These are phyloP conservation scores for Malassezia yamatoensis DNA, from an alignment of 1,284 basidiomycete species.

Conservation along the genomic window DNA sequence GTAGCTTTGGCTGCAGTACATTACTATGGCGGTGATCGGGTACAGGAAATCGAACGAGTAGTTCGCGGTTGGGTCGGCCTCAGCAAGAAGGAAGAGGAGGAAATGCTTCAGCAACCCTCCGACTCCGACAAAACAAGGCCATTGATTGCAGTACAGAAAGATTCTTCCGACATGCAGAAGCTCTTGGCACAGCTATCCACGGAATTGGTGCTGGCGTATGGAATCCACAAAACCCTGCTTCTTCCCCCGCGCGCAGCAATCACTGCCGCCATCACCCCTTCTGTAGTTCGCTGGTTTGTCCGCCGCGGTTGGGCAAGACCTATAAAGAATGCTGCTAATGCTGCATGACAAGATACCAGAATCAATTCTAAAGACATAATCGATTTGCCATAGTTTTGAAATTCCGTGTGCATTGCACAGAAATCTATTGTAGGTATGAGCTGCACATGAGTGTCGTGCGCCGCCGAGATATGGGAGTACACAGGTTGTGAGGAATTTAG, in stretches of 20 bases:
- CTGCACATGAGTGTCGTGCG: background rate
- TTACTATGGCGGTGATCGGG: conserved; percentile 77
- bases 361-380: background rate
- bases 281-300: conserved; percentile 55
- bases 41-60: conserved; percentile 59
- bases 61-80: conserved; percentile 49
- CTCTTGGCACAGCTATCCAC: conserved; percentile 57
- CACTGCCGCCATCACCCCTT: conserved; percentile 77
- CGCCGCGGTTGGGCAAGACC: conserved; percentile 35
- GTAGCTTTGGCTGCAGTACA: conserved; percentile 76
- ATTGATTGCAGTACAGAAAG: background rate
- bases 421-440: background rate
- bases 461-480: background rate
- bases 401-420: conserved; percentile 8
- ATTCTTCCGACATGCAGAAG: background rate
- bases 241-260: conserved; percentile 80
- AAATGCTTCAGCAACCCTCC: conserved; percentile 4
- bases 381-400: background rate
- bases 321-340: background rate
- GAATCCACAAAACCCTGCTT: conserved; percentile 87
- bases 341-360: background rate
- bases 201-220: conserved; percentile 83
- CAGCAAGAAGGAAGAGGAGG: conserved; percentile 19
- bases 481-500: conserved; percentile 8
- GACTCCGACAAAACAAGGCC: background rate